phyloP scores from a whole-genome alignment of 2,329 filamentous ascomycete species.

The Trichophyton schoenleinii region DNA sequence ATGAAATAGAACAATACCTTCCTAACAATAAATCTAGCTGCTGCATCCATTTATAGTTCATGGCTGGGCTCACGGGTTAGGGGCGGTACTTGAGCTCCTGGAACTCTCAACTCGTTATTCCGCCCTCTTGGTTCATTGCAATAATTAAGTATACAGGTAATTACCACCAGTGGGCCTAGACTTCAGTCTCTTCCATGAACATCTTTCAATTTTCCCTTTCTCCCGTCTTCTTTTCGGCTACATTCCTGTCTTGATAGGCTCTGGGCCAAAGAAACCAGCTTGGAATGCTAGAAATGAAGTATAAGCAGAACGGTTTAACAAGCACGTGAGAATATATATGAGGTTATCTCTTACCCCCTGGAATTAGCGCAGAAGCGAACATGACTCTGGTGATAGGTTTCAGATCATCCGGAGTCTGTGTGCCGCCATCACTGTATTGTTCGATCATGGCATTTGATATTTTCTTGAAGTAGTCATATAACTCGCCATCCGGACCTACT shows the following conservation, averaged over 20 bases:
- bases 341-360: conserved; percentile 37
- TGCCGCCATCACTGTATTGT: conserved; percentile 28
- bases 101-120: not conserved
- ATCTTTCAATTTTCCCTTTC: not conserved
- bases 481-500: conserved; percentile 24
- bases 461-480: conserved; percentile 18
- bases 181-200: not conserved
- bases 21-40: not conserved
- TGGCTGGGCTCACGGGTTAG: not conserved
- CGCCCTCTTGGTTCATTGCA: not conserved
- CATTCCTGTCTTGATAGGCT: conserved; percentile 15
- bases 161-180: not conserved
- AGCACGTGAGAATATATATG: not conserved
- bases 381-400: conserved; percentile 45
- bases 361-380: conserved; percentile 44
- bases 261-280: conserved; percentile 25
- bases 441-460: conserved; percentile 27
- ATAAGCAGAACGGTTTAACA: conserved; percentile 1
- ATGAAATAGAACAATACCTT: not conserved
- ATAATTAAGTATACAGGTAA: not conserved
- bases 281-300: conserved; percentile 24
- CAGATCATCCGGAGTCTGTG: conserved; percentile 32
- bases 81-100: not conserved
- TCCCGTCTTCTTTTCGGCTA: not conserved
- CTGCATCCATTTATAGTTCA: not conserved